Conservation (phyloP, 2,329 filamentous ascomycete species). For the Sclerotinia borealis region DNA sequence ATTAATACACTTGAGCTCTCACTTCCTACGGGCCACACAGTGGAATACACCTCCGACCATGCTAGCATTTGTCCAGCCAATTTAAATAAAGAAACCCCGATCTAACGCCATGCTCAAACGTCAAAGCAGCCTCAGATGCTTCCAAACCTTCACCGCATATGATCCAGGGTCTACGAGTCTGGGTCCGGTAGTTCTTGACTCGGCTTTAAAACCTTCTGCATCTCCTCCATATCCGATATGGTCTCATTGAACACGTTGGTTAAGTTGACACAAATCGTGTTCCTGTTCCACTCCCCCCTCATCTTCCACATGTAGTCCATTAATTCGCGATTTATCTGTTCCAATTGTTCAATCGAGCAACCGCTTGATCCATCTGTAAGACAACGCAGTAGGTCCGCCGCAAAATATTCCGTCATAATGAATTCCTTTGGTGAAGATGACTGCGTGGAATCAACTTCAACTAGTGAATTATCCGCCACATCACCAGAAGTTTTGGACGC, state of each 20-base stretch:
- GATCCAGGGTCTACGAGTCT: too few relatives aligned
- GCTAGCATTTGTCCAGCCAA: slow-evolving; percentile 2
- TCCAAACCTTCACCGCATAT: not conserved
- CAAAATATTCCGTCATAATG: slow-evolving; percentile 38
- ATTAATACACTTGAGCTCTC: not conserved
- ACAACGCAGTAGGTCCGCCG: slow-evolving; percentile 21
- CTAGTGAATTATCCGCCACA: slow-evolving; percentile 29
- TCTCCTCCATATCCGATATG: slow-evolving; percentile 56
- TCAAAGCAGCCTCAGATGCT: not conserved
- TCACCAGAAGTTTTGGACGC: slow-evolving; percentile 4
- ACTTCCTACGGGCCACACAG: not conserved
- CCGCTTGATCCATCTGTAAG: slow-evolving; percentile 29
- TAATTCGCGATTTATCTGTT: slow-evolving; percentile 83
- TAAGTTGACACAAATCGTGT: slow-evolving; percentile 59
- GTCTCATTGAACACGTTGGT: slow-evolving; percentile 69
- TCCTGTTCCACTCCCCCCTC: slow-evolving; percentile 77
- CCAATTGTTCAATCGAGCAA: slow-evolving; percentile 75
- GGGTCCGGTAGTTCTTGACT: slow-evolving; percentile 19
- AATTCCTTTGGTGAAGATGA: slow-evolving; percentile 29
- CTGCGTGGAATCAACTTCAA: slow-evolving; percentile 28
- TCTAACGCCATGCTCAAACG: not conserved
- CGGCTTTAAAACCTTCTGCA: slow-evolving; percentile 29
- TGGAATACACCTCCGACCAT: slow-evolving; percentile 3
- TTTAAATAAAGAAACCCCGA: not conserved
- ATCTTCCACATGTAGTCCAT: slow-evolving; percentile 87